Conservation (phyloP, 352 stramenopile genomes). For the Pythium phragmitis region DNA sequence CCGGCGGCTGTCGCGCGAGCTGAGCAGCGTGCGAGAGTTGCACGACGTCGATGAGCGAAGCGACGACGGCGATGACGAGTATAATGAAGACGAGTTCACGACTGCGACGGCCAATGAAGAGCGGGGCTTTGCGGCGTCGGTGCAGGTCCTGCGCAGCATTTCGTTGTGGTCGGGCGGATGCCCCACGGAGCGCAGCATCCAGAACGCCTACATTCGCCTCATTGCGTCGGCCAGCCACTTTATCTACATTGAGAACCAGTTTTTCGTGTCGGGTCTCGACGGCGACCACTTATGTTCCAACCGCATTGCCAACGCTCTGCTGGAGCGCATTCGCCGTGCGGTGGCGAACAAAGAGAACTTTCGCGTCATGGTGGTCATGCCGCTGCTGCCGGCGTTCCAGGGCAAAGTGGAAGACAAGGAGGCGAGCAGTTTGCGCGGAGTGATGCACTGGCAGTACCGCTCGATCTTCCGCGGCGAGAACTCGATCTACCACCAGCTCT, state of each 20-base stretch:
- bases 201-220: slow-evolving; percentile 79
- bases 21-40: slow-evolving; percentile 8
- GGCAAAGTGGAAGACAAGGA: slow-evolving; percentile 81
- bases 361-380: slow-evolving; percentile 86
- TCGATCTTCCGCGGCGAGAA: slow-evolving; percentile 78
- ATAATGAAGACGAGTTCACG: slow-evolving; percentile 27
- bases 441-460: slow-evolving; percentile 92
- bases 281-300: slow-evolving; percentile 50
- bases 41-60: slow-evolving; percentile 12
- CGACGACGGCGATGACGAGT: slow-evolving; percentile 29
- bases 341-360: slow-evolving; percentile 69
- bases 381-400: slow-evolving; percentile 77
- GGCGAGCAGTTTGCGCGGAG: slow-evolving; percentile 79
- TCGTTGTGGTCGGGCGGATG: slow-evolving; percentile 87
- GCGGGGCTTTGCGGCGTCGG: slow-evolving; percentile 59
- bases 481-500: slow-evolving; percentile 81
- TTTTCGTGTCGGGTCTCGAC: slow-evolving; percentile 88
- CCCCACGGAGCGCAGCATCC: slow-evolving; percentile 78
- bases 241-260: slow-evolving; percentile 94
- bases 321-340: slow-evolving; percentile 75
- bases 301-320: slow-evolving; percentile 70
- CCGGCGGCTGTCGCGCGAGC: slow-evolving; percentile 19
- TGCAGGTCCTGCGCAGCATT: slow-evolving; percentile 82
- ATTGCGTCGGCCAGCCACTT: slow-evolving; percentile 81
- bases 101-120: slow-evolving; percentile 22